Evolutionary conservation across 768 basidiomycete genomes (phyloP).

Genomic region (Termitomyces sp.): DNA sequence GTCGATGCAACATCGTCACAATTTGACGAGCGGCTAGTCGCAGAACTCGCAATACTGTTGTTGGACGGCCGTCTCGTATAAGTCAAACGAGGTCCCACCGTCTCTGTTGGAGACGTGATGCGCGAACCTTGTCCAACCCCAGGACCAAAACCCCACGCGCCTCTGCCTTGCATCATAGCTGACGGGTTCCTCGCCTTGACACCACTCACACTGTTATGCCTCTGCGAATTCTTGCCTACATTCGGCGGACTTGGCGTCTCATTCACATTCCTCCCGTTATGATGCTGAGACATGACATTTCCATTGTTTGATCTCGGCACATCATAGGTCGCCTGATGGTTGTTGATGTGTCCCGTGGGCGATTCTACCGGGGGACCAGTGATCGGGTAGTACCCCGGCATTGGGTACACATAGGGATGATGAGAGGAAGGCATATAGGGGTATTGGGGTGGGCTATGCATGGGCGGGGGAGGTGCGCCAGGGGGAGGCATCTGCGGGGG

Average conservation of each 20-base stretch:
- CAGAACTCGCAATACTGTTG: slow-evolving; percentile 41
- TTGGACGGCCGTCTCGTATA: slow-evolving; percentile 44
- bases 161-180: slow-evolving; percentile 34
- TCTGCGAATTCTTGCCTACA: slow-evolving; percentile 25
- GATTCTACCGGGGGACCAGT: slow-evolving; percentile 22
- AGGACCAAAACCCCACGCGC: slow-evolving; percentile 63
- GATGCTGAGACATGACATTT: slow-evolving; percentile 13
- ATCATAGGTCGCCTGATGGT: slow-evolving; percentile 21
- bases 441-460: slow-evolving; percentile 25
- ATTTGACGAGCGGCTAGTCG: slow-evolving; percentile 43
- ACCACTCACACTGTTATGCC: slow-evolving; percentile 25
- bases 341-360: slow-evolving; percentile 16
- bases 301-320: slow-evolving; percentile 21
- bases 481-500: slow-evolving; percentile 22
- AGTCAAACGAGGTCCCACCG: slow-evolving; percentile 63
- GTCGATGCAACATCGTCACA: slow-evolving; percentile 75
- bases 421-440: slow-evolving; percentile 28
- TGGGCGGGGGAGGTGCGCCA: slow-evolving; percentile 19
- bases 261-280: slow-evolving; percentile 9
- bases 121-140: slow-evolving; percentile 47
- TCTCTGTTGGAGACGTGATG: slow-evolving; percentile 33
- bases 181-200: slow-evolving; percentile 21
- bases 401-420: slow-evolving; percentile 20
- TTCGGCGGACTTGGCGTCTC: slow-evolving; percentile 21
- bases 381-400: slow-evolving; percentile 23